phyloP scores from a whole-genome alignment of 1,284 basidiomycete genomes.

The Austropuccinia psidii region DNA sequence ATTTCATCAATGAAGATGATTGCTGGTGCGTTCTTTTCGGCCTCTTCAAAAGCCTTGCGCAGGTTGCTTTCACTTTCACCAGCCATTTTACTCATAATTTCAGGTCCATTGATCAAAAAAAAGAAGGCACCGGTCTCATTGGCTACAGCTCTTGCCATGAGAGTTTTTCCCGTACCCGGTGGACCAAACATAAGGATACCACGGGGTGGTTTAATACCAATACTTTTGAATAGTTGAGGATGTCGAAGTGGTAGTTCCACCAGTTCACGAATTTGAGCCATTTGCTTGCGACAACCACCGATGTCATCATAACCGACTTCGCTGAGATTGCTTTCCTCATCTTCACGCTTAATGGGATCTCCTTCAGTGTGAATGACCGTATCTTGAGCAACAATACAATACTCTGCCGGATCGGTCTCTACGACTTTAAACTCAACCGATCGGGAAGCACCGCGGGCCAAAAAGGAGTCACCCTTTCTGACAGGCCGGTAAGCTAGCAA shows the following conservation, averaged over 20 bases:
- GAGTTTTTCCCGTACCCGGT: slow-evolving; percentile 92
- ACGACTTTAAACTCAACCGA: slow-evolving; percentile 99
- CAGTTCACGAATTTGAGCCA: slow-evolving; percentile 98
- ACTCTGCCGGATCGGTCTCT: slow-evolving; percentile 79
- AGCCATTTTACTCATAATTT: slow-evolving; percentile 99
- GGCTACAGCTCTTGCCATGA: slow-evolving; percentile 98
- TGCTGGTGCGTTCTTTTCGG: slow-evolving; percentile 98
- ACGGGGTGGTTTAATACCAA: slow-evolving; percentile 98
- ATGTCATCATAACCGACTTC: slow-evolving; percentile 99
- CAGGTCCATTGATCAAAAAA: slow-evolving; percentile 98
- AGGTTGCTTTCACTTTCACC: slow-evolving; percentile 96
- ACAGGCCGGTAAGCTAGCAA: slow-evolving; percentile 76
- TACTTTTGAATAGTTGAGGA: slow-evolving; percentile 98
- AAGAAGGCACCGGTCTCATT: slow-evolving; percentile 99
- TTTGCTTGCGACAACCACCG: slow-evolving; percentile 97
- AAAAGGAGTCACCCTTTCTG: slow-evolving; percentile 95
- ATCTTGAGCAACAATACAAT: slow-evolving; percentile 93
- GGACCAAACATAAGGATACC: slow-evolving; percentile 95
- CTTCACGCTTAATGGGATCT: slow-evolving; percentile 96
- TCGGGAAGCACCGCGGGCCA: slow-evolving; percentile 93
- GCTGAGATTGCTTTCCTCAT: slow-evolving; percentile 91
- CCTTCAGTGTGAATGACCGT: slow-evolving; percentile 97
- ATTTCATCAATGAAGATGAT: slow-evolving; percentile 99
- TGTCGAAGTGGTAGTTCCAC: slow-evolving; percentile 96
- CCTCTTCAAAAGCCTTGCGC: slow-evolving; percentile 96